Conservation (phyloP, 106 monocot genomes). For the Allium sativum region DNA sequence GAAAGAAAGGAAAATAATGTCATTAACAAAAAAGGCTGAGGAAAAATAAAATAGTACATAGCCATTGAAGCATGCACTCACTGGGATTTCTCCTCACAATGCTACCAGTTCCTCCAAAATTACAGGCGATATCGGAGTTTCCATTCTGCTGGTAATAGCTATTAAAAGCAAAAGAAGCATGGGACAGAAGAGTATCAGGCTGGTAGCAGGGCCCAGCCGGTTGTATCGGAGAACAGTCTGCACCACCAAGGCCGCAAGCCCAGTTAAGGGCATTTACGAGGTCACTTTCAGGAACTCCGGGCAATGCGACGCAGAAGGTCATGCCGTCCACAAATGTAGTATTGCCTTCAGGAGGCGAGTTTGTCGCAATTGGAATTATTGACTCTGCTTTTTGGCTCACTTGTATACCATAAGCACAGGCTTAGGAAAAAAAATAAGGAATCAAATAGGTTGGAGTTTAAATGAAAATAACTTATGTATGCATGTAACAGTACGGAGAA, state of each 20-base stretch:
- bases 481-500: neutral
- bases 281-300: constrained; percentile 26
- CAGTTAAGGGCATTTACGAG: constrained; percentile 79
- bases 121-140: constrained; percentile 85
- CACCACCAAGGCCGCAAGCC: constrained; percentile 71
- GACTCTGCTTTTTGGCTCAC: constrained; percentile 39
- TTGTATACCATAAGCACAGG: neutral
- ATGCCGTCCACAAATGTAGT: constrained; percentile 73
- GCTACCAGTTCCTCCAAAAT: constrained; percentile 74
- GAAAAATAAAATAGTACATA: neutral
- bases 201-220: constrained; percentile 49
- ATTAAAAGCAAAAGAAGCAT: constrained; percentile 94
- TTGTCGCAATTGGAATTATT: constrained; percentile 14
- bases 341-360: constrained; percentile 88
- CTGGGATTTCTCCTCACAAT: constrained; percentile 64
- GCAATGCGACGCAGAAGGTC: constrained; percentile 76
- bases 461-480: neutral
- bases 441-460: neutral
- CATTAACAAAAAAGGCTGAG: neutral
- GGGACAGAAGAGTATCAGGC: constrained; percentile 60
- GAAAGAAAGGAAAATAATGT: neutral
- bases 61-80: constrained; percentile 8
- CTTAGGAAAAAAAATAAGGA: neutral
- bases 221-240: constrained; percentile 59
- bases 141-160: constrained; percentile 98